Base-by-base conservation (phyloP, 2,329 filamentous ascomycete species). In the Pseudogymnoascus sp. region DNA sequence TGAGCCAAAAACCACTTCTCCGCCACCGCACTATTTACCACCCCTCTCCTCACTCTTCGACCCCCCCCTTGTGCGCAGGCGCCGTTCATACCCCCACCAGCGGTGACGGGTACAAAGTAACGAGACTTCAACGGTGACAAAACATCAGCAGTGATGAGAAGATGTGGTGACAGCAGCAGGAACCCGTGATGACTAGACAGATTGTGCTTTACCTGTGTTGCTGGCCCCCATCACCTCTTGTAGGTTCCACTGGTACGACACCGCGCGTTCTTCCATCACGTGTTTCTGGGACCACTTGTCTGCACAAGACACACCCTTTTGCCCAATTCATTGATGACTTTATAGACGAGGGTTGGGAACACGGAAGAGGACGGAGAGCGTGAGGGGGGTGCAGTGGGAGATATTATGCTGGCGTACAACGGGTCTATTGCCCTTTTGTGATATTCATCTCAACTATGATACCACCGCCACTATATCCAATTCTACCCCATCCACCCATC, bases 391-490 rank as follows among this genome's bases (percentile, higher is more conserved):
- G 6, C 1, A n/a, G 14, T 40, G n/a, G 8, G 7, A 18, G 39
- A 40, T 1, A 18, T 40, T n/a, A 10, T 18, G n/a, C 14, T 40
- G n/a, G n/a, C n/a, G 7, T 40, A 93, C 0, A 89, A 93, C 37
- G 88, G 90, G 71, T 93, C 93, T 64, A 91, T 83, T 89, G 42
- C 89, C 89, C 47, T 90, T 85, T 85, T 2, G 87, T 45, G 40
- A 12, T 21, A 21, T 45, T 11, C 40, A 45, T 6, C 5, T 21
- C 40, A 45, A 21, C 11, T 14, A 36, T 21, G 8, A 45, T 12
- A 21, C 1, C 16, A 21, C 18, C 16, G n/a, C n/a, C 3, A 16
- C 7, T 18, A 10, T 4, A 18, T 40, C 6, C 1, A 40, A 16
- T n/a, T n/a, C 36, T n/a, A 3, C 36, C 36, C 12, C 23, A 26